Percentiles rank a stretch among this genome's conserved stretches.
These are phyloP conservation scores for Mortierella antarctica DNA, from an alignment of 192 early-diverging fungal species.

Conservation along the genomic window DNA sequence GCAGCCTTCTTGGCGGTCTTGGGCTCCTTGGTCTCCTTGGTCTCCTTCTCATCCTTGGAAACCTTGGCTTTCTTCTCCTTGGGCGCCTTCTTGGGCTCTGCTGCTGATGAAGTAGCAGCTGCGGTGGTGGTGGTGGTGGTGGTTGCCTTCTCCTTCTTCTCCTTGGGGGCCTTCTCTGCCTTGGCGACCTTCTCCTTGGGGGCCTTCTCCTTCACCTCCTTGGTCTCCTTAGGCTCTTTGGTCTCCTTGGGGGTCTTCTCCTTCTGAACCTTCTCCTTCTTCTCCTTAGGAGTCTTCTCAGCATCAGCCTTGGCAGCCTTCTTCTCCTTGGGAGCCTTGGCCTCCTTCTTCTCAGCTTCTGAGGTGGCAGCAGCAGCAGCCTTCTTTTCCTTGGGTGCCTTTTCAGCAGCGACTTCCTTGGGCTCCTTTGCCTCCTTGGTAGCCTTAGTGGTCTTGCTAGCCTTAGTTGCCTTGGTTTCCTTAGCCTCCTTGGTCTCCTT, in stretches of 20 bases:
- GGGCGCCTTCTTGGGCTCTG: slow-evolving; percentile 17
- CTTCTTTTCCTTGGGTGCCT: slow-evolving; percentile 1
- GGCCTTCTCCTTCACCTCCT: neutral
- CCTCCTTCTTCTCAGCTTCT: neutral
- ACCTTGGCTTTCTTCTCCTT: slow-evolving; percentile 18
- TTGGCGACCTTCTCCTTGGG: slow-evolving; percentile 22
- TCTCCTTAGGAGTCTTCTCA: slow-evolving; percentile 19
- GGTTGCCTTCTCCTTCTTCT: slow-evolving; percentile 10
- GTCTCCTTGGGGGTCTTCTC: slow-evolving; percentile 13
- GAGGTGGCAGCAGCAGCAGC: neutral
- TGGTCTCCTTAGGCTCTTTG: neutral
- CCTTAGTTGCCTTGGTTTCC: slow-evolving; percentile 3
- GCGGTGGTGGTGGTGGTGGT: neutral
- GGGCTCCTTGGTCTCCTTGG: slow-evolving; percentile 5
- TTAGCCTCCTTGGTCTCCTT: slow-evolving; percentile 5
- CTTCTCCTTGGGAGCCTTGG: slow-evolving; percentile 17
- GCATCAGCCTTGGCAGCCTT: slow-evolving; percentile 10
- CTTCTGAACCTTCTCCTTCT: slow-evolving; percentile 11
- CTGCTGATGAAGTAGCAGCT: slow-evolving; percentile 18
- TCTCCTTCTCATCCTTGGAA: slow-evolving; percentile 18
- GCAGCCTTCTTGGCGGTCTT: slow-evolving; percentile 29
- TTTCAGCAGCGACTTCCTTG: neutral
- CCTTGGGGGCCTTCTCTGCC: slow-evolving; percentile 12
- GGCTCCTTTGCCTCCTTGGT: slow-evolving; percentile 14
- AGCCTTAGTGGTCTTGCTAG: slow-evolving; percentile 7